Base-by-base conservation (phyloP, 1,284 basidiomycete species). In the Ceratobasidium theobromae region DNA sequence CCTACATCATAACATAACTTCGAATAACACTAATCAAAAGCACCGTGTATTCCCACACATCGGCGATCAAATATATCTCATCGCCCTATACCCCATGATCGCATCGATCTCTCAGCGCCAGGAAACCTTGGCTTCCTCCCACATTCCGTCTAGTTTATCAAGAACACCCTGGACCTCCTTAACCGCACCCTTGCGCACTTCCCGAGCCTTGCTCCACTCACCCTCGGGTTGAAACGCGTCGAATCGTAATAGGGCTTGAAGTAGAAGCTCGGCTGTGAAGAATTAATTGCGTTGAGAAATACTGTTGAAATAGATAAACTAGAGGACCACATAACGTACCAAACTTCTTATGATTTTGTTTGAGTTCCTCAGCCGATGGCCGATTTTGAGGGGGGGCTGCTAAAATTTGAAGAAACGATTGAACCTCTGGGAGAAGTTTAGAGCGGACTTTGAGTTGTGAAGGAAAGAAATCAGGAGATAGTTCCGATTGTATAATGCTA, bases 161-260 rank as follows among this genome's bases (percentile, higher is more conserved):
- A 87, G 73, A 55, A 83, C 75, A 16, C 75, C 77, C 74, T 88
- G 86, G 21, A 88, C 84, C 72, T 82, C 79, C 66, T 81, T 84
- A 48, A 93, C 91, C 1, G 87, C 91, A 41, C 80, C 82, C 76
- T 92, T 93, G 67, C 91, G 79, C 73, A 88, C 83, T 68, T 78
- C 77, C 69, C 91, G 79, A 18, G 90, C 91, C 3, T 84, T 79
- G 18, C 83, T 81, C 87, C 89, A 93, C 57, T 84, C 81, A 33
- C 83, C 80, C 54, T 89, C 85, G 27, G 86, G 79, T 32, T 77
- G 76, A 72, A 93, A 80, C 55, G 86, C 86, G 72, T 94, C 91
- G 28, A 94, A 78, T 43, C 88, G 82, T 6, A 94, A 80, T 25
- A 94, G 79, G 14, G 84, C 81, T 75, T 93, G 91, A 27, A 93